These are phyloP conservation scores for Fusarium ramigenum DNA, from an alignment of 2,329 filamentous ascomycete genomes.

Conservation along the genomic window DNA sequence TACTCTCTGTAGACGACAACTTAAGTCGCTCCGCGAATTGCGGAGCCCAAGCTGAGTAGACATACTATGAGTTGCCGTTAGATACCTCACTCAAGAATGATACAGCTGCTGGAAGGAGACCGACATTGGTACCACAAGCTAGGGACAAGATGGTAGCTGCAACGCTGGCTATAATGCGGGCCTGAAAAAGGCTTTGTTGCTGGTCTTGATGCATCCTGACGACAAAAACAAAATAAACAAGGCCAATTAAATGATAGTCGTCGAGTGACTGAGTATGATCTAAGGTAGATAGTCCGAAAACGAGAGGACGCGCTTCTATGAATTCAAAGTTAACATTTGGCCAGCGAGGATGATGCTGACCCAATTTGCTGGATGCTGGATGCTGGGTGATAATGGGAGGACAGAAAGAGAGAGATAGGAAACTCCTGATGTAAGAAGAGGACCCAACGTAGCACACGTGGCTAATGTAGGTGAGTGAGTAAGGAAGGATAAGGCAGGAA, in stretches of 20 bases:
- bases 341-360: conserved; percentile 26
- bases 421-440: neutral
- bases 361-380: neutral
- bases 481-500: neutral
- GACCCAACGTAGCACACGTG: conserved; percentile 12
- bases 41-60: conserved; percentile 97
- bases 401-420: conserved; percentile 16
- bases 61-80: conserved; percentile 72
- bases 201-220: conserved; percentile 39
- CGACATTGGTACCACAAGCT: conserved; percentile 91
- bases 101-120: conserved; percentile 42
- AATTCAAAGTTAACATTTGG: conserved; percentile 25
- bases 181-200: conserved; percentile 60
- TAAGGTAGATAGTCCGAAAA: neutral
- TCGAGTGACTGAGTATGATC: neutral
- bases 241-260: neutral
- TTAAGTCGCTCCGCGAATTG: conserved; percentile 90
- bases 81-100: neutral
- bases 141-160: conserved; percentile 87
- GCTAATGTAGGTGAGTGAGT: neutral
- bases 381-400: neutral
- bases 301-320: conserved; percentile 8
- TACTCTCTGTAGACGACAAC: conserved; percentile 91
- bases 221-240: neutral
- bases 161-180: conserved; percentile 82